Base-by-base conservation (phyloP, 164 flowering plant genomes). In the Warburgia ugandensis region DNA sequence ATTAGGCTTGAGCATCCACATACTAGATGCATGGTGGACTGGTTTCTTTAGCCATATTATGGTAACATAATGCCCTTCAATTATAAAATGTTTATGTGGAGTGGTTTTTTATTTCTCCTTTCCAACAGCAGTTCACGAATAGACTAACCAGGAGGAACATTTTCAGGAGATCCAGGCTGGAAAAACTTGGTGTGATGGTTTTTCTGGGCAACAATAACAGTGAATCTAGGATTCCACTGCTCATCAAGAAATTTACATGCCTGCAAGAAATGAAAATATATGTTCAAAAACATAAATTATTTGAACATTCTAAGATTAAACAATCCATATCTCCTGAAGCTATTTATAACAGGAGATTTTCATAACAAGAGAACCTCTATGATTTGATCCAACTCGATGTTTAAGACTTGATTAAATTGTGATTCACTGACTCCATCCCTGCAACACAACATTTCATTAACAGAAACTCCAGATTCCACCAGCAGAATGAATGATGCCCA, bases 371-470 rank as follows among this genome's bases (percentile, higher is more conserved):
- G 35, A 44, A 81, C 97, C 92, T 89, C 74, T 42, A 83, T 83
- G 7, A 83, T 81, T 49, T 89, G 90, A 52, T 82, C 86, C 31
- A 89, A 63, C 49, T 89, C 97, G 28, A 78, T 74, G 58, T 86
- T 89, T 38, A 89, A 51, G 10, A 86, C 95, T 62, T 89, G 95
- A 32, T 65, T 86, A 68, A 89, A 86, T 48, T 89, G 95, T 0
- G 90, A 81, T 61, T 89, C 97, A 28, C 97, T 86, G 13, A 89
- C 97, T 0, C 97, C 97, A 67, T 89, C 97, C 77, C 95, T 89
- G 36, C 22, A 69, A n/a, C 5, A 7, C 38, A 71, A 58, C 23
- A 39, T 4, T 1, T 25, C 1, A 52, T 20, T 13, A 29, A 51
- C 32, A 11, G 9, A 21, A 6, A 33, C 5, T 1, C 10, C 14